Evolutionary conservation across 257 asterid species (phyloP).

Genomic region (Przewalskia tangutica): DNA sequence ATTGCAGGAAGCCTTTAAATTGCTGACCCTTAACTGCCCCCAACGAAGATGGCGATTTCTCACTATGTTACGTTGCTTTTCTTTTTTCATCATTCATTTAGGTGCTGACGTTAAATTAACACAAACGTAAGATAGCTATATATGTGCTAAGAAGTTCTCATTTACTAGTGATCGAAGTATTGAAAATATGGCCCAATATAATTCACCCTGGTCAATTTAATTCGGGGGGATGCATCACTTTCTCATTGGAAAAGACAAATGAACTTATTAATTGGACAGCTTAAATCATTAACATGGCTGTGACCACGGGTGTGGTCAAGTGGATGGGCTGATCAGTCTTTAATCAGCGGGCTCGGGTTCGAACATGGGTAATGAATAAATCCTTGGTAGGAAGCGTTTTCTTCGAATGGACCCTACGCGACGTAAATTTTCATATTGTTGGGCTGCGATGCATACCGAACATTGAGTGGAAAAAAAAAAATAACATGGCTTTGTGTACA

Average conservation of each 20-base stretch:
- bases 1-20: background rate
- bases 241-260: background rate
- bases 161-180: background rate
- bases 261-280: background rate
- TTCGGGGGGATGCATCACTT: background rate
- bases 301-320: no score
- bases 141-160: background rate
- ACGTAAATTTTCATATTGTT: no score
- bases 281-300: no score
- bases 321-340: no score
- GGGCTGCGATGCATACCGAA: no score
- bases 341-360: no score
- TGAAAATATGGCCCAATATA: background rate
- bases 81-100: background rate
- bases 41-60: background rate
- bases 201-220: background rate
- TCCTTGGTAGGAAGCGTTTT: no score
- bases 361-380: no score
- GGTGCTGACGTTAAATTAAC: background rate
- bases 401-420: no score
- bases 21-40: background rate
- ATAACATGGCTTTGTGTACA: background rate
- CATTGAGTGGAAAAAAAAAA: no score
- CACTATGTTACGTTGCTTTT: background rate
- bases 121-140: background rate